phyloP scores from a whole-genome alignment of 2,329 filamentous ascomycete genomes.

The Ophiostoma piceae region DNA sequence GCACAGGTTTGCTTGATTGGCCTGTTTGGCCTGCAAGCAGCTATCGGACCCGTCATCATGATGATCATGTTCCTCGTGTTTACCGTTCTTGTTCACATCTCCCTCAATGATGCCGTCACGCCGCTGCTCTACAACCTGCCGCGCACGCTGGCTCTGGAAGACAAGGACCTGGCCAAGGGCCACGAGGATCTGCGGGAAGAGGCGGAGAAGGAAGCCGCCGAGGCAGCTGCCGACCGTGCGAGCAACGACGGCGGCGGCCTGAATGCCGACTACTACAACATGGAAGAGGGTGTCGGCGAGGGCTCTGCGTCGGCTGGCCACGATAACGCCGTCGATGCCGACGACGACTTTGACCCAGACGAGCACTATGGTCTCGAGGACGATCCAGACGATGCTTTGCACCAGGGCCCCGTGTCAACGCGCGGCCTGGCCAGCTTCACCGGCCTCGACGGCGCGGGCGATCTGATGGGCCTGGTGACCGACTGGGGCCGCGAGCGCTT shows the following conservation, averaged over 20 bases:
- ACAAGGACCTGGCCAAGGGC: constrained; percentile 29
- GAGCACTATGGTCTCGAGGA: constrained; percentile 35
- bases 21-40: constrained; percentile 65
- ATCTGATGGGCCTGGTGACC: constrained; percentile 29
- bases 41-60: constrained; percentile 64
- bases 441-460: constrained; percentile 33
- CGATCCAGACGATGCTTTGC: constrained; percentile 35
- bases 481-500: constrained; percentile 29
- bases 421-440: constrained; percentile 29
- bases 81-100: constrained; percentile 69
- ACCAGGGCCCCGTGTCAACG: constrained; percentile 23
- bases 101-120: constrained; percentile 62
- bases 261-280: constrained; percentile 34
- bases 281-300: constrained; percentile 27
- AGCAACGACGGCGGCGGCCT: constrained; percentile 25
- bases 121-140: constrained; percentile 70
- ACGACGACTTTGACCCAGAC: neutral
- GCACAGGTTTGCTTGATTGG: constrained; percentile 75
- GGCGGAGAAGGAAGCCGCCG: constrained; percentile 14
- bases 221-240: neutral
- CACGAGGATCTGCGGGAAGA: constrained; percentile 24
- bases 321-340: constrained; percentile 1
- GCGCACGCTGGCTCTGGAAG: constrained; percentile 51
- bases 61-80: constrained; percentile 73
- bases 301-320: neutral